Evolutionary conservation across 176 grass and related monocot species (phyloP), one percentile per base, ranked within the genome.

Genomic region (Oropetium thomaeum): DNA sequence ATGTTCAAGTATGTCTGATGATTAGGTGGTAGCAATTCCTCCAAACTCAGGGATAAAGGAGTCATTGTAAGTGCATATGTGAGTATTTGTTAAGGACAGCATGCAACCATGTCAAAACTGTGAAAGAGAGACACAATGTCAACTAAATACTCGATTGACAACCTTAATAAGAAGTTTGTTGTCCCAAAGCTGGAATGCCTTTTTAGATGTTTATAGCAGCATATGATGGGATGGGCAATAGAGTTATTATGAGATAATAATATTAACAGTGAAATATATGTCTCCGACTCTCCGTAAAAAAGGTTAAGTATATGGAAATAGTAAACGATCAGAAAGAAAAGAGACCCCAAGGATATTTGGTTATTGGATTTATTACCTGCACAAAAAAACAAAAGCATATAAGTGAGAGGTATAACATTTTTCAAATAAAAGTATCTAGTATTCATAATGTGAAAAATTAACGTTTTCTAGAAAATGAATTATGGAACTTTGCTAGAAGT

Each of bases 321-420:
- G n/a, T 57, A 57, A 57, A 26, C 3, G 10, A 27, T 10, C 23
- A 27, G 3, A 9, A 57, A 26, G 3, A 5, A 57, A 9, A 27
- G 7, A 22, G n/a, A 44, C 13, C 32, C 19, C 41, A 93, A 97
- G 87, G 93, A 97, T 97, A 98, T 98, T 94, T 98, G 30, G 91
- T 90, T 70, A 98, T 88, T 59, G 91, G 96, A 82, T 98, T 98
- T 67, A 90, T 91, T 82, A 98, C 91, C 91, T 94, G 87, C 75
- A 87, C 61, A 10, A 65, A 79, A 79, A 20, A 31, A 10, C 10
- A 60, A 53, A 61, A 22, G 2, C 20, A 53, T 57, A 57, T 23
- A 55, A 57, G 53, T 57, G 10, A 27, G 53, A 27, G 53, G 23
- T 26, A 26, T 1, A 27, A 0, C 20, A 52, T 52, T 9, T 8